Percentiles rank a stretch among this genome's conserved stretches.
Evolutionary conservation across 805 yeast genomes (phyloP).

Genomic region (Candida saitoana): DNA sequence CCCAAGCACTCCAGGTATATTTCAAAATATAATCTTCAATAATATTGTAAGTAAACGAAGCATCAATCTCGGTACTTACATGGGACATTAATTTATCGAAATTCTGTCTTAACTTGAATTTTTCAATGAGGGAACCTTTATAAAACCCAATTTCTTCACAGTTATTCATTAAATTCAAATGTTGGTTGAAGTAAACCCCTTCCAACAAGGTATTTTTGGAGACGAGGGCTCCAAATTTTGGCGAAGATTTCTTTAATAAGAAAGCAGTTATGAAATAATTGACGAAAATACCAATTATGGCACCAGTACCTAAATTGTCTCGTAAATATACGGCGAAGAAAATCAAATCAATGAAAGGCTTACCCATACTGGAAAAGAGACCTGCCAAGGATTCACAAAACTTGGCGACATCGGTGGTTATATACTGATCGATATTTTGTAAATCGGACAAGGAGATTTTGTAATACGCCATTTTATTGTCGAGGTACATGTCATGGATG

Average conservation of each 20-base stretch:
- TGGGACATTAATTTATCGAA: constrained; percentile 56
- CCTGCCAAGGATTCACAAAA: constrained; percentile 80
- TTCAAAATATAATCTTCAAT: constrained; percentile 84
- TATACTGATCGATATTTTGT: constrained; percentile 77
- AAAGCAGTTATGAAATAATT: constrained; percentile 81
- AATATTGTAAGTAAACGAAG: constrained; percentile 64
- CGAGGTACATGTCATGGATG: constrained; percentile 85
- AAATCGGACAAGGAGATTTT: constrained; percentile 63
- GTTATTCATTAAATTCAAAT: constrained; percentile 77
- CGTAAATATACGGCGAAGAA: constrained; percentile 81
- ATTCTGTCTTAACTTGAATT: constrained; percentile 54
- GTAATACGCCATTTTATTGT: constrained; percentile 75
- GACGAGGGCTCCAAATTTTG: constrained; percentile 77
- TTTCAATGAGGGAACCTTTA: constrained; percentile 81
- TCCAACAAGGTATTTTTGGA: constrained; percentile 73
- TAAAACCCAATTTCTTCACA: constrained; percentile 94
- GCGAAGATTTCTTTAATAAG: constrained; percentile 68
- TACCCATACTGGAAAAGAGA: constrained; percentile 83
- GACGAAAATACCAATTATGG: constrained; percentile 73
- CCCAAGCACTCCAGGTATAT: constrained; percentile 92
- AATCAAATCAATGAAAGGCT: constrained; percentile 82
- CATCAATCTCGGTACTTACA: constrained; percentile 49
- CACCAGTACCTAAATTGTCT: constrained; percentile 83
- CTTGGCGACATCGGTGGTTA: constrained; percentile 77
- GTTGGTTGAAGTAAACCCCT: constrained; percentile 85